Conservation (phyloP, 306 rosid species). For the Prunus kanzakura region DNA sequence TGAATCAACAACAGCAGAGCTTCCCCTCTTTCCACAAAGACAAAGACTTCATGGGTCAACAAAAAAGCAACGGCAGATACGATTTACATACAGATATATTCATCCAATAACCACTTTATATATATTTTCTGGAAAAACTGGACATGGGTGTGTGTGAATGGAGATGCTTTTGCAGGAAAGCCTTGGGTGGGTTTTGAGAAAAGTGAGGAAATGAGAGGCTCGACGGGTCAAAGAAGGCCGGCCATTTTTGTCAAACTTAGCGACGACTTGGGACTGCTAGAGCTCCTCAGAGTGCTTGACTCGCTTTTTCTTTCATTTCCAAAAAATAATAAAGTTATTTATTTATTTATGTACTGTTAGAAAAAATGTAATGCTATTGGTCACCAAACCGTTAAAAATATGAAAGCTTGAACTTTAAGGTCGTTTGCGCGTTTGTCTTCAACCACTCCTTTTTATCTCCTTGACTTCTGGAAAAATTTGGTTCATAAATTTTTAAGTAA, state of each 20-base stretch:
- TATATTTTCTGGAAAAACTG: neutral
- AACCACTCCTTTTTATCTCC: neutral
- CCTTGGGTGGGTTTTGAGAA: neutral
- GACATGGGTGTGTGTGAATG: conserved; percentile 31
- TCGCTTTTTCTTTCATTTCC: neutral
- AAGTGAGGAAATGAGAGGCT: neutral
- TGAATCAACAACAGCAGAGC: conserved; percentile 7
- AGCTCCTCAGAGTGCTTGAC: conserved; percentile 15
- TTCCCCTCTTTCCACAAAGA: conserved; percentile 6
- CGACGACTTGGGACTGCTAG: conserved; percentile 29
- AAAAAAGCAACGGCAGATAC: neutral
- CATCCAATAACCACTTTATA: neutral
- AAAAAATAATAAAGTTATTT: neutral
- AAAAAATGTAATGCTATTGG: neutral
- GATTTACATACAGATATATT: neutral
- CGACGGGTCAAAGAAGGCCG: conserved; percentile 33
- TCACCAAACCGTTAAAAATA: neutral
- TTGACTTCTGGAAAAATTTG: neutral
- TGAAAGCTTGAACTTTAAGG: neutral
- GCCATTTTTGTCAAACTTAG: conserved; percentile 35
- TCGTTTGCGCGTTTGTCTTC: neutral
- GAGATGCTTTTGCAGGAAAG: neutral
- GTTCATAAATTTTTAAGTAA: too few relatives aligned
- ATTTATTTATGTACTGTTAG: neutral
- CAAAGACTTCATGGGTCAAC: conserved; percentile 17